These are phyloP conservation scores for Solanum arcanum DNA, from an alignment of 257 asterid species.

Conservation along the genomic window DNA sequence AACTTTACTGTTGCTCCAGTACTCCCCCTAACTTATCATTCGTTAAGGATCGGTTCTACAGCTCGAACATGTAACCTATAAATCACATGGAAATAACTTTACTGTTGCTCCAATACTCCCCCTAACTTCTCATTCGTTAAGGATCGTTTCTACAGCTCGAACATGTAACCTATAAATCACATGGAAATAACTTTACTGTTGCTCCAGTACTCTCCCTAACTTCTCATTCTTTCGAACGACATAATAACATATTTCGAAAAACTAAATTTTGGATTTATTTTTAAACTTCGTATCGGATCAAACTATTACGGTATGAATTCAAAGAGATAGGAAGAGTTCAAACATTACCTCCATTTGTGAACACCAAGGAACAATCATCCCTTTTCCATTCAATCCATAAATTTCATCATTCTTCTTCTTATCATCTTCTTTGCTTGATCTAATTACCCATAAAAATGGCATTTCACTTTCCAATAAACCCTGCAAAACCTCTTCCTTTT, in stretches of 20 bases:
- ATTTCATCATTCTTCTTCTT: constrained; percentile 6
- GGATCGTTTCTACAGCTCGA: not conserved
- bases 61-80: too few species aligned
- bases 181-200: too few species aligned
- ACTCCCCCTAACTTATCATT: not conserved
- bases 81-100: too few species aligned
- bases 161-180: not conserved
- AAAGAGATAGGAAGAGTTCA: not conserved
- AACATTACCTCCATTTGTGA: constrained; percentile 36
- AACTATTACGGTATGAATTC: not conserved
- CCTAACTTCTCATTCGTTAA: too few species aligned
- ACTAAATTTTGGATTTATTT: not conserved
- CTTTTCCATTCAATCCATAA: constrained; percentile 18
- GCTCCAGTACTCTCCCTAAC: rapidly evolving
- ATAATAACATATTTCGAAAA: not conserved
- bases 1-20: too few species aligned
- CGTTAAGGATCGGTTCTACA: too few species aligned
- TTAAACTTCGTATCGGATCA: not conserved
- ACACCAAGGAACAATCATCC: constrained; percentile 50
- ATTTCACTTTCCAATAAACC: constrained; percentile 14
- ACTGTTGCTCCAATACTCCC: too few species aligned
- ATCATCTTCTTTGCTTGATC: constrained; percentile 2
- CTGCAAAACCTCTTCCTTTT: constrained; percentile 43
- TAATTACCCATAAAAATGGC: constrained; percentile 61
- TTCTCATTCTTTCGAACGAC: not conserved